Conservation (phyloP, 805 yeast species). For the Cyberlindnera euphorbiae region DNA sequence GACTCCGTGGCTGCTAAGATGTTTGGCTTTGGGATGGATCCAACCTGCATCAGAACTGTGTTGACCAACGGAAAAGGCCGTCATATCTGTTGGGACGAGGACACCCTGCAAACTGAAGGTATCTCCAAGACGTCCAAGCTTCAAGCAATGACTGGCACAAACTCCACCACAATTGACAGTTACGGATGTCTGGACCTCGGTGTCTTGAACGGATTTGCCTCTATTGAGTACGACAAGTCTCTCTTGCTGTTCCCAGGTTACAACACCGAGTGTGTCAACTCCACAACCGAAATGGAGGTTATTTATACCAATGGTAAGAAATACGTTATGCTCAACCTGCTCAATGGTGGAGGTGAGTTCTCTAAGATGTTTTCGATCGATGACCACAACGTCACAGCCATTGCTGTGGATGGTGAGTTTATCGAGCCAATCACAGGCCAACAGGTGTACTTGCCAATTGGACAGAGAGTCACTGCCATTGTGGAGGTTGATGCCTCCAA, state of each 20-base stretch:
- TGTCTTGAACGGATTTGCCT: conserved; percentile 5
- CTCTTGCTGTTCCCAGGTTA: conserved; percentile 13
- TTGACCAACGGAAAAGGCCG: conserved; percentile 29
- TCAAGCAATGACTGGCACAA: not conserved
- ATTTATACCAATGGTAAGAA: conserved; percentile 21
- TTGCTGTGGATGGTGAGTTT: conserved; percentile 32
- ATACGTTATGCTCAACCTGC: conserved; percentile 28
- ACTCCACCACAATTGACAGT: conserved; percentile 4
- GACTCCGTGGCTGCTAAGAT: conserved; percentile 32
- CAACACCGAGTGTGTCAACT: conserved; percentile 23
- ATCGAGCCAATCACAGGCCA: conserved; percentile 25
- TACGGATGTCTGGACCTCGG: conserved; percentile 11
- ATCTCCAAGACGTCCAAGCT: not conserved
- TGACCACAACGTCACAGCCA: conserved; percentile 28
- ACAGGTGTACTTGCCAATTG: conserved; percentile 30
- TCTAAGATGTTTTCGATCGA: conserved; percentile 32
- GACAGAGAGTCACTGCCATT: conserved; percentile 28
- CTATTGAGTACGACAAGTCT: conserved; percentile 5
- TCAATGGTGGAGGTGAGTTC: conserved; percentile 33
- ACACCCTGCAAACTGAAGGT: not conserved
- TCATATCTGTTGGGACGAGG: conserved; percentile 5
- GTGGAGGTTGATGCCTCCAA: conserved; percentile 22
- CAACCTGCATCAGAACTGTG: conserved; percentile 30
- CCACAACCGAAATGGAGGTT: conserved; percentile 18
- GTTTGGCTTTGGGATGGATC: conserved; percentile 31